A percentile compares a stretch with the other conserved stretches of the same genome.
These are phyloP conservation scores for Tricholoma saponaceum DNA, from an alignment of 768 basidiomycete species.

Conservation along the genomic window DNA sequence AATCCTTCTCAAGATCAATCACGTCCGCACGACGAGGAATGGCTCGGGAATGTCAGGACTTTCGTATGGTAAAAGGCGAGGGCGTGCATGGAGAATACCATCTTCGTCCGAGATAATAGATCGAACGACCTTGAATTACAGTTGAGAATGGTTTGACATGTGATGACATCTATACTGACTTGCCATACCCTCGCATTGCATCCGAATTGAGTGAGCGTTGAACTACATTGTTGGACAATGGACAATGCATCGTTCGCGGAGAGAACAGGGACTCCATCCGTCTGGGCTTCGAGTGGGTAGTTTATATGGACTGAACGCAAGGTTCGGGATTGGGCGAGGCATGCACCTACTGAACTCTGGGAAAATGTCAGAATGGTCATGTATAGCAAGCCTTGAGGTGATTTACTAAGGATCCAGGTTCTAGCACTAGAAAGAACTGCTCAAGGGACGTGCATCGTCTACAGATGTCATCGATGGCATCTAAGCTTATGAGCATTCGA, in stretches of 20 bases:
- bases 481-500: constrained; percentile 52
- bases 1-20: constrained; percentile 3
- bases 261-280: constrained; percentile 26
- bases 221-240: constrained; percentile 46
- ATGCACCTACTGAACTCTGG: constrained; percentile 37
- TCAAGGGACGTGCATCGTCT: constrained; percentile 47
- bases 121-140: constrained; percentile 40
- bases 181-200: constrained; percentile 69
- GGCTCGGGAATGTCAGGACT: constrained; percentile 67
- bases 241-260: constrained; percentile 31
- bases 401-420: constrained; percentile 43
- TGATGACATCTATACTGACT: constrained; percentile 32
- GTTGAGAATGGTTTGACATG: background rate
- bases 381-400: background rate
- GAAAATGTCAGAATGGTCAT: background rate
- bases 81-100: constrained; percentile 33
- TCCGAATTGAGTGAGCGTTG: constrained; percentile 58
- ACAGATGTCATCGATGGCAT: constrained; percentile 52
- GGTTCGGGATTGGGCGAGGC: constrained; percentile 39
- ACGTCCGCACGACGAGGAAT: constrained; percentile 64
- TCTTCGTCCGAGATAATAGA: constrained; percentile 30
- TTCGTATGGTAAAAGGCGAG: constrained; percentile 50
- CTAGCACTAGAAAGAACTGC: constrained; percentile 60
- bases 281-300: constrained; percentile 31
- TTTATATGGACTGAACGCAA: constrained; percentile 63